phyloP scores from a whole-genome alignment of 2,329 filamentous ascomycete genomes.

The Dendryphion nanum region DNA sequence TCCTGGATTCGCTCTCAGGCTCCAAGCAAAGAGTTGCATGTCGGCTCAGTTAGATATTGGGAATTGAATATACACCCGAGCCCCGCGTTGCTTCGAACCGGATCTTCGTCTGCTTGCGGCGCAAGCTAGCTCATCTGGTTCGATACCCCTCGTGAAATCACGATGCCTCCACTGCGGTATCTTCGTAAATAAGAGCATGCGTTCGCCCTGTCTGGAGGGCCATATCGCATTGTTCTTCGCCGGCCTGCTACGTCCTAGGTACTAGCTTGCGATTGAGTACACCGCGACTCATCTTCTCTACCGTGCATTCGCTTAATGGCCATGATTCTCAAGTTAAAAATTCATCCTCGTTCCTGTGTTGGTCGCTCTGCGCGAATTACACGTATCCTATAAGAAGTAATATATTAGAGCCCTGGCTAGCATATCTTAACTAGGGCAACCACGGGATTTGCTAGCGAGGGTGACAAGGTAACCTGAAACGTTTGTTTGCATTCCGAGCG shows the following conservation, averaged over 20 bases:
- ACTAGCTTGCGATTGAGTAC: too few species aligned
- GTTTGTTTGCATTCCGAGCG: slow-evolving; percentile 31
- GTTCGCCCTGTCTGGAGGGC: neutral
- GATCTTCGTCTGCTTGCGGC: slow-evolving; percentile 7
- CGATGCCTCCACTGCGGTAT: neutral
- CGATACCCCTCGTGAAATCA: slow-evolving; percentile 1
- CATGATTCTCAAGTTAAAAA: neutral
- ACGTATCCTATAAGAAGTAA: neutral
- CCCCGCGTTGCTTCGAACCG: slow-evolving; percentile 1
- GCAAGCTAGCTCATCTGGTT: neutral
- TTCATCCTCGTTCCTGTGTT: neutral
- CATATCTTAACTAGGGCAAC: neutral
- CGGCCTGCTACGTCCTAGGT: neutral
- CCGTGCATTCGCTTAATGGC: neutral
- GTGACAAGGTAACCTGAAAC: slow-evolving; percentile 19
- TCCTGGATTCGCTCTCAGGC: slow-evolving; percentile 4
- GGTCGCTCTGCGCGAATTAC: neutral
- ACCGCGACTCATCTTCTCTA: too few species aligned
- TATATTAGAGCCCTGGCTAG: neutral
- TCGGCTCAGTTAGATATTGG: slow-evolving; percentile 14
- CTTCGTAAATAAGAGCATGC: slow-evolving; percentile 1
- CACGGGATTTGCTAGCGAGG: slow-evolving; percentile 2
- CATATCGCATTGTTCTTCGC: neutral
- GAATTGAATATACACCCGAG: slow-evolving; percentile 8
- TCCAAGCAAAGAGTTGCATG: too few species aligned